Conservation (phyloP, 208 protist species). For the Zelonia costaricensis region DNA sequence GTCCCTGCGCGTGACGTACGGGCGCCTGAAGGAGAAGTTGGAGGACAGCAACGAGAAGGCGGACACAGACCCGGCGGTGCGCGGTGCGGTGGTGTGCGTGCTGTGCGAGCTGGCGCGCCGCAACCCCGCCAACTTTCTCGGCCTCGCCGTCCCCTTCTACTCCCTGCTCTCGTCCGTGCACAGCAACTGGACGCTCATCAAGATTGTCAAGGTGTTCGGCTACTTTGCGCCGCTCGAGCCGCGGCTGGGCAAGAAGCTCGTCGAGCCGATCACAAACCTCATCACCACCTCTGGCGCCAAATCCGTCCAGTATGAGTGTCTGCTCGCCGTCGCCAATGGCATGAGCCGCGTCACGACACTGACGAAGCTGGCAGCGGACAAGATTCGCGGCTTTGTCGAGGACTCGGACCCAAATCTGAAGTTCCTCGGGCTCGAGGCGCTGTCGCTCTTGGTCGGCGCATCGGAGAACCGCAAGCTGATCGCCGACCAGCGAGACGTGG, state of each 20-base stretch:
- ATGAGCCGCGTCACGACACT: slow-evolving; percentile 80
- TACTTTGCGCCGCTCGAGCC: slow-evolving; percentile 96
- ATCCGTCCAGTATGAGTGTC: slow-evolving; percentile 97
- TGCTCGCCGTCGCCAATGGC: slow-evolving; percentile 93
- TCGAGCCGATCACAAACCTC: slow-evolving; percentile 95
- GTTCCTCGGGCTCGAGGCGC: slow-evolving; percentile 96
- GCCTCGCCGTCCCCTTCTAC: slow-evolving; percentile 97
- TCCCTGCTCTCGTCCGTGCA: slow-evolving; percentile 93
- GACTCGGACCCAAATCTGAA: slow-evolving; percentile 98
- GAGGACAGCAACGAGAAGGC: slow-evolving; percentile 89
- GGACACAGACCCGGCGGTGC: slow-evolving; percentile 89
- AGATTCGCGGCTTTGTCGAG: slow-evolving; percentile 96
- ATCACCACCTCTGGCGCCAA: slow-evolving; percentile 97
- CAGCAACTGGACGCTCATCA: slow-evolving; percentile 99
- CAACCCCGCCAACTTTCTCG: slow-evolving; percentile 98
- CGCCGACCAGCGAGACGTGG: slow-evolving; percentile 86
- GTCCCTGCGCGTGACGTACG: slow-evolving; percentile 96
- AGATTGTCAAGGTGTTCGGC: slow-evolving; percentile 98
- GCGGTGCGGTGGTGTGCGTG: slow-evolving; percentile 96
- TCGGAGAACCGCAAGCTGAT: slow-evolving; percentile 93
- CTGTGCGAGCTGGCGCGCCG: slow-evolving; percentile 98
- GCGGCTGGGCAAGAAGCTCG: slow-evolving; percentile 98
- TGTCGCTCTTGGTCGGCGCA: slow-evolving; percentile 87
- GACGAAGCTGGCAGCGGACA: slow-evolving; percentile 93
- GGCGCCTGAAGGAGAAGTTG: slow-evolving; percentile 96